A percentile compares a stretch with the other conserved stretches of the same genome.
phyloP scores from a whole-genome alignment of 208 protist species.

The Trypanosoma lewisi region DNA sequence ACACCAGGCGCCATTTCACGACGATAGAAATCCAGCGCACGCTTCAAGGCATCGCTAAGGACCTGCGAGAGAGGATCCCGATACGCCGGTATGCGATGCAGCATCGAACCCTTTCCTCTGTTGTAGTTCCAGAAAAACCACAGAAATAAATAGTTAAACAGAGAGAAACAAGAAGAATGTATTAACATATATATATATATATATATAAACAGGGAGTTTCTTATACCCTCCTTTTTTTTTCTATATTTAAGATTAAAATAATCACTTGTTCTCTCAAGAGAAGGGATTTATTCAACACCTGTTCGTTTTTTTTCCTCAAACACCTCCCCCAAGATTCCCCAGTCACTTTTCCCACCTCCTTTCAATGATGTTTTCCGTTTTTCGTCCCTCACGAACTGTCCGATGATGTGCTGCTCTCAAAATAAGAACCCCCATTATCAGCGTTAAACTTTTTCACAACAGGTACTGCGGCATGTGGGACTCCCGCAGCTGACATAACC shows the following conservation, averaged over 20 bases:
- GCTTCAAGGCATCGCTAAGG: conserved; percentile 34
- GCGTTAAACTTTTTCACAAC: not conserved
- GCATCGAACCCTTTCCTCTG: conserved; percentile 4
- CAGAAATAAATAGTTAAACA: conserved; percentile 15
- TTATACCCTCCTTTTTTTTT: no score
- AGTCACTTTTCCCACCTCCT: not conserved
- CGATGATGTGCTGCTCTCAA: conserved; percentile 17
- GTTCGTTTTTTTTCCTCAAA: not conserved
- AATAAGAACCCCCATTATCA: conserved; percentile 8
- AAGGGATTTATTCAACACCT: no score
- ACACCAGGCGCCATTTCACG: conserved; percentile 18
- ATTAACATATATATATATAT: conserved; percentile 3
- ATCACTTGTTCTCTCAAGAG: no score
- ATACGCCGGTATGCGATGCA: conserved; percentile 31
- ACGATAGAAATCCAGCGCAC: conserved; percentile 41
- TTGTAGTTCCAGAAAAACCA: not conserved
- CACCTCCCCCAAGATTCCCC: not conserved
- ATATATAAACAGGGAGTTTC: not conserved
- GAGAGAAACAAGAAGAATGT: conserved; percentile 4
- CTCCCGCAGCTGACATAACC: not conserved
- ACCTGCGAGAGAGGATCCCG: conserved; percentile 39
- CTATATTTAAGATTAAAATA: no score
- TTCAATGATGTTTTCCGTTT: not conserved
- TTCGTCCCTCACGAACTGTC: not conserved
- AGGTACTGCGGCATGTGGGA: not conserved